Evolutionary conservation across 306 rosid species (phyloP).

Genomic region (Cicer cuneatum): DNA sequence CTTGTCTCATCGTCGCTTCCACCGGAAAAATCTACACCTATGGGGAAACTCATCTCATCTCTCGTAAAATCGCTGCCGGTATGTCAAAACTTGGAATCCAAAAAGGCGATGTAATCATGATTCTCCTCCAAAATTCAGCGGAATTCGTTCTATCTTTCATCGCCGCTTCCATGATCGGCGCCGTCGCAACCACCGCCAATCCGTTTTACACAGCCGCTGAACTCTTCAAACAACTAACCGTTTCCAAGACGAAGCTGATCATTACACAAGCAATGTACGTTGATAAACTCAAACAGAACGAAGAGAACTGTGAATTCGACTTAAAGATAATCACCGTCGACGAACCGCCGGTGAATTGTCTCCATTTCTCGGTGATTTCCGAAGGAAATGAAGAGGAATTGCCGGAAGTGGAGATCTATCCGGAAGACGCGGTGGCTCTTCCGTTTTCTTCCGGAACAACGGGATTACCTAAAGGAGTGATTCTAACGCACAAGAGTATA

Average conservation of each 20-base stretch:
- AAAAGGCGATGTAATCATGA: slow-evolving; percentile 76
- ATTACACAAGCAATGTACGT: slow-evolving; percentile 73
- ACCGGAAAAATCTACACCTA: slow-evolving; percentile 63
- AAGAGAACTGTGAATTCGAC: slow-evolving; percentile 1
- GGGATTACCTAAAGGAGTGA: slow-evolving; percentile 82
- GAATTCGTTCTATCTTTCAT: slow-evolving; percentile 75
- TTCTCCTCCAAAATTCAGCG: slow-evolving; percentile 72
- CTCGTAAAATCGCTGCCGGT: slow-evolving; percentile 58
- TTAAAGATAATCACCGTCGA: slow-evolving; percentile 62
- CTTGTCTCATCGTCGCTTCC: slow-evolving; percentile 74
- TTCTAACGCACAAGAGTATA: slow-evolving; percentile 76
- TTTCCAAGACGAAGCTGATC: slow-evolving; percentile 61
- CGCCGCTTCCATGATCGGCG: slow-evolving; percentile 81
- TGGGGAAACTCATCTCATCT: slow-evolving; percentile 55
- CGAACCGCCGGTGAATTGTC: slow-evolving; percentile 68
- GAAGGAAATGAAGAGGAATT: slow-evolving; percentile 55
- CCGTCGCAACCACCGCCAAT: slow-evolving; percentile 77
- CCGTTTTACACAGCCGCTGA: slow-evolving; percentile 79
- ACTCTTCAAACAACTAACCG: slow-evolving; percentile 63
- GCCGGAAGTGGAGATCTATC: slow-evolving; percentile 46
- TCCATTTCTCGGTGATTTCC: slow-evolving; percentile 68
- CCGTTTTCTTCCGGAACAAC: slow-evolving; percentile 97
- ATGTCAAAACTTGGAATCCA: slow-evolving; percentile 59
- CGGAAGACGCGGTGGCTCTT: slow-evolving; percentile 68
- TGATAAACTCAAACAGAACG: slow-evolving; percentile 53